phyloP scores from a whole-genome alignment of 805 yeast species.

The Starmerella stellata region DNA sequence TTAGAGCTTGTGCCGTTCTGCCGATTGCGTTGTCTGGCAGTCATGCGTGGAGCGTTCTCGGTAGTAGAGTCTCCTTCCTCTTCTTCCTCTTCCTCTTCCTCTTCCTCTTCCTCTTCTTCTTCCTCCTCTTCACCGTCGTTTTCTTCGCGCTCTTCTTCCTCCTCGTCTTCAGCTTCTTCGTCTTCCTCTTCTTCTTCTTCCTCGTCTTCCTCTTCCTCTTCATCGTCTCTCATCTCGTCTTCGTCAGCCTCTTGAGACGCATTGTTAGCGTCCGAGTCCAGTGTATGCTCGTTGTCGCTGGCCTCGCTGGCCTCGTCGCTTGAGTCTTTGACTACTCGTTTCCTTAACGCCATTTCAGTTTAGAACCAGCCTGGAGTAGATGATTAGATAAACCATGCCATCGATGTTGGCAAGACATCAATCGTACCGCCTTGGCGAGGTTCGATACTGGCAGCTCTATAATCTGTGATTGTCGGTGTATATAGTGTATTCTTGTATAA shows the following conservation, averaged over 20 bases:
- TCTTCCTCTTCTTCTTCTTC: constrained; percentile 16
- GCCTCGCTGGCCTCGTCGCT: constrained; percentile 10
- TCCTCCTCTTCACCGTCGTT: constrained; percentile 9
- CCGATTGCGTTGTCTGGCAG: constrained; percentile 26
- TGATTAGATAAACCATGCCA: no score
- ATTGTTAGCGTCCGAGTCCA: constrained; percentile 2
- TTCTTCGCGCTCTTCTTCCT: constrained; percentile 15
- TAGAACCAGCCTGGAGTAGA: not conserved
- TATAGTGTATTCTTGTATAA: no score
- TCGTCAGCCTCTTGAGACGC: no score
- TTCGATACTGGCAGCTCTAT: no score
- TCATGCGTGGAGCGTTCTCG: constrained; percentile 20
- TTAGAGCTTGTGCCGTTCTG: constrained; percentile 15
- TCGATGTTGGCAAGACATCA: no score
- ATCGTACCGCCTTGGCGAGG: no score
- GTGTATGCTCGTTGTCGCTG: constrained; percentile 10
- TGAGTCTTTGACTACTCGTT: constrained; percentile 9
- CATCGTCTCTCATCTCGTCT: constrained; percentile 11
- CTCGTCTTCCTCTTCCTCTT: constrained; percentile 9
- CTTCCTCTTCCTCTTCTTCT: constrained; percentile 15
- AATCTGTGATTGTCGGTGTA: no score
- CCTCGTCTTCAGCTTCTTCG: constrained; percentile 14
- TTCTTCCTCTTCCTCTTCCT: constrained; percentile 9
- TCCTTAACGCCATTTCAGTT: not conserved
- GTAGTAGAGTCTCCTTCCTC: constrained; percentile 11